Evolutionary conservation across 345 rosid genomes (phyloP).

Genomic region (Eucalyptus pauciflora): DNA sequence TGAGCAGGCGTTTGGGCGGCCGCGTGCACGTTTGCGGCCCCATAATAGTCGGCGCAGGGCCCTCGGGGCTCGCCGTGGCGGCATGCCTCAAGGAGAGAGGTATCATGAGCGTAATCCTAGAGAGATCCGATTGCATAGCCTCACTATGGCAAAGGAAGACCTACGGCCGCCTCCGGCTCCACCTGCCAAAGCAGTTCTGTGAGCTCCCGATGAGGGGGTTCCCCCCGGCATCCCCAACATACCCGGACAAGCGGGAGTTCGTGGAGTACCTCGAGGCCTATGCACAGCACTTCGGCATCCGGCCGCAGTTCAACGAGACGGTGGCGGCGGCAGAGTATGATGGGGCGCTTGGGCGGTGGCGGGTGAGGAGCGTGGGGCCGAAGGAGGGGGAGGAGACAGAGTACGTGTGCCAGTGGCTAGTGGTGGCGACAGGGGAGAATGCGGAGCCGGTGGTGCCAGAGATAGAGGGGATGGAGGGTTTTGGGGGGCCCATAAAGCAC

Average conservation of each 20-base stretch:
- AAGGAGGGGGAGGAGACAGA: conserved; percentile 12
- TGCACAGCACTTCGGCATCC: conserved; percentile 19
- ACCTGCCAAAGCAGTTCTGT: conserved; percentile 72
- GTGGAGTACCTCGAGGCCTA: conserved; percentile 50
- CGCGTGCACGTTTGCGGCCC: conserved; percentile 25
- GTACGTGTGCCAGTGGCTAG: conserved; percentile 60
- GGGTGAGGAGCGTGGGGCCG: conserved; percentile 28
- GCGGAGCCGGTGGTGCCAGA: conserved; percentile 69
- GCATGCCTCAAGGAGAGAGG: conserved; percentile 51
- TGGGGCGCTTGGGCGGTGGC: conserved; percentile 30
- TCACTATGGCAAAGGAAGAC: conserved; percentile 77
- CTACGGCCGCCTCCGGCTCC: conserved; percentile 72
- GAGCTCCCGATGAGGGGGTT: conserved; percentile 70
- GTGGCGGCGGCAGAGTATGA: conserved; percentile 51
- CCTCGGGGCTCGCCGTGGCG: conserved; percentile 69
- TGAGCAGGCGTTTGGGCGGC: neutral
- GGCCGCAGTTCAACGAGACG: conserved; percentile 42
- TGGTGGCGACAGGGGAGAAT: conserved; percentile 95
- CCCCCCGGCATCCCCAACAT: conserved; percentile 44
- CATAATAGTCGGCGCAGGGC: conserved; percentile 75
- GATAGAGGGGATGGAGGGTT: conserved; percentile 56
- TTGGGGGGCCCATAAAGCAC: conserved; percentile 48
- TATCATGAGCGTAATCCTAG: conserved; percentile 38
- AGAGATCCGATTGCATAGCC: conserved; percentile 65
- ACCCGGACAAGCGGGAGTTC: conserved; percentile 72